Percentiles rank a stretch among this genome's conserved stretches.
Conservation (phyloP, 306 rosid genomes). For the Quercus mongolica region DNA sequence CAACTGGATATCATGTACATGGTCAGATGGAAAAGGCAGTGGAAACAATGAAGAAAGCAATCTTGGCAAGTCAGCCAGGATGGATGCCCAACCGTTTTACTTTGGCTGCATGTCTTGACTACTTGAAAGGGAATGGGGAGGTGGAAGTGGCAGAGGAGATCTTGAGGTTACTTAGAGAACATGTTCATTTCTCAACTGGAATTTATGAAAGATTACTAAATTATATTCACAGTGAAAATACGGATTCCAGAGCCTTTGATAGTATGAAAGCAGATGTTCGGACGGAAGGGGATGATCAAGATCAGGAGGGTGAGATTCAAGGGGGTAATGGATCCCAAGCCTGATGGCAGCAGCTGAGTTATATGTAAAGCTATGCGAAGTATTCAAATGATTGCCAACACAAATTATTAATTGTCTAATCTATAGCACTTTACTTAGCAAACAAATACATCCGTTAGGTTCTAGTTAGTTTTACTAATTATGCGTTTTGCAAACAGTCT, state of each 20-base stretch:
- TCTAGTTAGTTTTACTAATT: background rate
- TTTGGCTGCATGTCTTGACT: slow-evolving; percentile 45
- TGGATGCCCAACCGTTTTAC: slow-evolving; percentile 28
- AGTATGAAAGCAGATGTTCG: slow-evolving; percentile 18
- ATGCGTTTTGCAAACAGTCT: background rate
- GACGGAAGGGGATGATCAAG: slow-evolving; percentile 2
- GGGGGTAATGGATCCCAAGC: background rate
- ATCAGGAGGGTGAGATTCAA: slow-evolving; percentile 1
- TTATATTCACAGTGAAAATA: slow-evolving; percentile 29
- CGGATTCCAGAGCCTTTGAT: slow-evolving; percentile 24
- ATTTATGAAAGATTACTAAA: slow-evolving; percentile 28
- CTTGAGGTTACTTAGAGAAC: slow-evolving; percentile 27
- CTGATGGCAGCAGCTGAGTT: slow-evolving; percentile 3
- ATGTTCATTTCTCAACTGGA: slow-evolving; percentile 9
- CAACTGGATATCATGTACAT: slow-evolving; percentile 31
- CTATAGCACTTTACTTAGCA: no score
- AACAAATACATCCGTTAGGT: no score
- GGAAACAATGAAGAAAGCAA: slow-evolving; percentile 46
- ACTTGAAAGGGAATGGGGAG: slow-evolving; percentile 54
- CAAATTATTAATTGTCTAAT: background rate
- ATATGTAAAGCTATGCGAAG: background rate
- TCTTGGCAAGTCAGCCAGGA: slow-evolving; percentile 17
- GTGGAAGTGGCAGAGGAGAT: slow-evolving; percentile 46
- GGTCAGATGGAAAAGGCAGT: slow-evolving; percentile 57
- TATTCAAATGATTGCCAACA: background rate